Evolutionary conservation across 345 rosid species (phyloP).

Genomic region (Litchi chinensis): DNA sequence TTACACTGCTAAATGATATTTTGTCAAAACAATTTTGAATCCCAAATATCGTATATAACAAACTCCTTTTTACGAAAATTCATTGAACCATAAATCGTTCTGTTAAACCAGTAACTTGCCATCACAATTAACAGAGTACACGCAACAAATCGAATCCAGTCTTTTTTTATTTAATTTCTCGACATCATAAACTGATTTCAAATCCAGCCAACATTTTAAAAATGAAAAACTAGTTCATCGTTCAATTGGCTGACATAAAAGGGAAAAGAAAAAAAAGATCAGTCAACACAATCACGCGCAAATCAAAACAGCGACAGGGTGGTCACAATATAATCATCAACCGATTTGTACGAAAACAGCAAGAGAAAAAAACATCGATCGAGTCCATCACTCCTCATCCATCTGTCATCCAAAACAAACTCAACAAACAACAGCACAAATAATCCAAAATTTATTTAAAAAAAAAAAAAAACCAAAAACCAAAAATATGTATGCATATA

Average conservation of each 20-base stretch:
- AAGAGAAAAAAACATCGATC: too few relatives aligned
- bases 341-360: not conserved
- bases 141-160: not conserved
- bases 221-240: not conserved
- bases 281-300: not conserved
- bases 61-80: not conserved
- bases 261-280: not conserved
- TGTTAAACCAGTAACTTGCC: not conserved
- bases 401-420: constrained; percentile 1
- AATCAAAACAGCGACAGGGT: constrained; percentile 8
- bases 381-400: not conserved
- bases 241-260: not conserved
- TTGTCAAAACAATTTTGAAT: not conserved
- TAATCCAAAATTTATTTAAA: not conserved
- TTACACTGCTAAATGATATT: not conserved
- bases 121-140: not conserved
- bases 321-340: not conserved
- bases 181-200: not conserved
- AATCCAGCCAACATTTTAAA: not conserved
- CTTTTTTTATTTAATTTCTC: not conserved
- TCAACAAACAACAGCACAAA: constrained; percentile 8
- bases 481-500: not conserved
- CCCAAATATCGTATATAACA: not conserved
- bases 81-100: not conserved
- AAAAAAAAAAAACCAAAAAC: not conserved